Percentiles rank a stretch among this genome's conserved stretches.
Evolutionary conservation across 257 asterid genomes (phyloP).

Genomic region (Solanum chilense): DNA sequence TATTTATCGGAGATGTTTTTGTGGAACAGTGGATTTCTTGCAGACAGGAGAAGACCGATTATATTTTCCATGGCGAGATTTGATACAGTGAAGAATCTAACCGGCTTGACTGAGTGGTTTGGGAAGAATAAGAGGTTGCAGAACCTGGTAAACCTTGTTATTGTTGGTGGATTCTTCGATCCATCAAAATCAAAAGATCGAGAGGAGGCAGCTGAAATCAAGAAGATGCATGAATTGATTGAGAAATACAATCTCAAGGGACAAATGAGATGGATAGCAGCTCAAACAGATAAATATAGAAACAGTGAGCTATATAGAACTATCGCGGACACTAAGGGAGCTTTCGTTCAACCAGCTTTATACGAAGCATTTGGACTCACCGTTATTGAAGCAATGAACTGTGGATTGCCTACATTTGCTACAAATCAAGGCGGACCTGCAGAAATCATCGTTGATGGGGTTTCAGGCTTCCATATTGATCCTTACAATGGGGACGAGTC

Average conservation of each 20-base stretch:
- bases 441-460: conserved; percentile 68
- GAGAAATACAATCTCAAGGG: conserved; percentile 59
- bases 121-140: conserved; percentile 56
- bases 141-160: conserved; percentile 59
- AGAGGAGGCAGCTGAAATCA: conserved; percentile 81
- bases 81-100: conserved; percentile 63
- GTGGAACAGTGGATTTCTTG: conserved; percentile 54
- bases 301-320: conserved; percentile 71
- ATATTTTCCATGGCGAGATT: conserved; percentile 87
- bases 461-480: conserved; percentile 76
- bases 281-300: conserved; percentile 71
- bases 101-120: conserved; percentile 81
- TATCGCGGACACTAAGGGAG: conserved; percentile 80
- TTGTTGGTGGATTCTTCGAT: conserved; percentile 75
- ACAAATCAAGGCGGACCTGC: conserved; percentile 95
- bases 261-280: conserved; percentile 85
- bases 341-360: conserved; percentile 78
- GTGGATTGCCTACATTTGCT: conserved; percentile 83
- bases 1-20: not conserved
- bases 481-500: conserved; percentile 61
- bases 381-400: conserved; percentile 83
- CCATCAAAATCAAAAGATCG: conserved; percentile 73
- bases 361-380: conserved; percentile 90
- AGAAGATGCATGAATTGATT: conserved; percentile 69
- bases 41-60: conserved; percentile 61